Evolutionary conservation across 1,139 yeast genomes (phyloP), one percentile per base, ranked within the genome.

Genomic region (Geotrichum candidum): DNA sequence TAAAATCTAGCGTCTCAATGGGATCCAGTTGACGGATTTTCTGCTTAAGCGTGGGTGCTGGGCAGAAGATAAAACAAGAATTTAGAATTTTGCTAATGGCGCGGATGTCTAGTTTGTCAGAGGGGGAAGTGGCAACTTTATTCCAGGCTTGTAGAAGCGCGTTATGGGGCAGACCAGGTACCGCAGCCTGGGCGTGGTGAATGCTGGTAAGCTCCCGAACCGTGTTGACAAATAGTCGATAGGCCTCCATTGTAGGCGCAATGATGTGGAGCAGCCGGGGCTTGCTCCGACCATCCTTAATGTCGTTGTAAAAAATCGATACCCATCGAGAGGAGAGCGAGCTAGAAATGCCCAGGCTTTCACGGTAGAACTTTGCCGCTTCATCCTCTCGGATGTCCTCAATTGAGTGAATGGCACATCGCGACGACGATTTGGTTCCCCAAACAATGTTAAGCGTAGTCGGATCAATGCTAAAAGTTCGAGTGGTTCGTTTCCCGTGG

Each of bases 321-420:
- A 90, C 80, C 99, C 99, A 94, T 23, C 83, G 77, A 15, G 79
- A 77, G 57, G 84, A 84, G 60, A 81, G 82, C 58, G 87, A 91
- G 56, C 83, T 77, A 0, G 92, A 82, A 0, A 91, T 82, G 56
- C 86, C 86, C 66, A 89, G 82, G 72, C 90, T 96, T 69, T 91
- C 96, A 64, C 96, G 77, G 70, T 90, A 92, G 65, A 88, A 88
- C 31, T 82, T 80, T 0, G 97, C 97, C 67, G 87, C 87, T 15
- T 79, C 81, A 10, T 86, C 90, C 10, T 81, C 78, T 61, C 90
- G 76, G 1, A 90, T 80, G 62, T 84, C 86, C 66, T 84, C 84
- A 52, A 94, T 87, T 61, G 85, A 84, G 71, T 89, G 96, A 18
- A 90, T 77, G n/a, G 81, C 77, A 62, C 90, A 77, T 56, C 76